Base-by-base conservation (phyloP, 495 filamentous ascomycete genomes). In the Hypoxylon trugodes region DNA sequence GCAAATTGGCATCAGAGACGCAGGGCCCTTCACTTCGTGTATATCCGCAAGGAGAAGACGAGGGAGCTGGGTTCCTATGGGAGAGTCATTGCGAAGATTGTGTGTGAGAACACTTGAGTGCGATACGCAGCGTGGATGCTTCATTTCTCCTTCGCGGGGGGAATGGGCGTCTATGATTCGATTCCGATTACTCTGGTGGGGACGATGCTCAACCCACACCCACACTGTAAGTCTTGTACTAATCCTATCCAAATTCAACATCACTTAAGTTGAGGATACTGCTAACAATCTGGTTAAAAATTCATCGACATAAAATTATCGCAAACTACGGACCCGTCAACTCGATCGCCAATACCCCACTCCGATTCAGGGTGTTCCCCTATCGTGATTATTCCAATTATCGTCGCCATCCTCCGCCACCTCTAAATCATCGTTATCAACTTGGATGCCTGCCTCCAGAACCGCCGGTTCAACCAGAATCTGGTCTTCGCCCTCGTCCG, bases 1-100 rank as follows among this genome's bases (percentile, higher is more conserved):
- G 93, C 89, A 92, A 69, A 89, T 85, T 82, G 93, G 91, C 94
- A 97, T 96, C 91, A 97, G 93, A 97, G 93, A 97, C 84, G 86
- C 92, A 93, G 90, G 89, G 86, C 80, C 65, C 72, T 65, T 68
- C 71, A 56, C 61, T 70, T 62, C 61, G 69, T 74, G 72, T 69
- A 73, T 80, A 75, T 69, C 74, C 73, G 57, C 66, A 63, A 63
- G 73, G 75, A 70, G 73, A 72, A 73, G 72, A 62, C 66, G 69
- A 41, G 61, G 56, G 65, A 68, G 60, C 62, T 66, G 48, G 65
- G 69, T 81, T 84, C 86, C 87, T 89, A 84, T 91, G 90, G 90
- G 89, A 92, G 87, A 86, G 91, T 85, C 88, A 84, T 89, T 91
- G 90, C 90, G 89, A 88, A 93, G 91, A 92, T 92, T 87, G 90